Conservation (phyloP, 2,329 filamentous ascomycete genomes). For the Alternaria brassicae region DNA sequence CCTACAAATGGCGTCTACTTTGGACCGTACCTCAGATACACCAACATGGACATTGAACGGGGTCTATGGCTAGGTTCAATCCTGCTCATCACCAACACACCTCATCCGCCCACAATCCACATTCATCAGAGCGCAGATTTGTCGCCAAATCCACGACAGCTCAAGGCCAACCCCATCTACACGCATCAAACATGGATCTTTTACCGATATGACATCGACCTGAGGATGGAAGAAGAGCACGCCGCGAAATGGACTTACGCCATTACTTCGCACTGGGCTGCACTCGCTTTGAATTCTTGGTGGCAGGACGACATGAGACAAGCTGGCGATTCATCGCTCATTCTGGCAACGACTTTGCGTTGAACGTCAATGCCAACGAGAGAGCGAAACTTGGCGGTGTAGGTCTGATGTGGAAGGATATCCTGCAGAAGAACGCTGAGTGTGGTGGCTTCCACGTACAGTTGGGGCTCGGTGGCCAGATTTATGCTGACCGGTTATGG, state of each 20-base stretch:
- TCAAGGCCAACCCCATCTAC: constrained; percentile 81
- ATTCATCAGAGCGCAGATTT: constrained; percentile 89
- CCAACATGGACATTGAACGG: constrained; percentile 94
- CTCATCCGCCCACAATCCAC: constrained; percentile 94
- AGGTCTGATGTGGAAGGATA: constrained; percentile 98
- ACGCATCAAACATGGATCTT: constrained; percentile 95
- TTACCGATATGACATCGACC: constrained; percentile 89
- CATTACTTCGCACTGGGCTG: constrained; percentile 96
- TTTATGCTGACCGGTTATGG: constrained; percentile 95
- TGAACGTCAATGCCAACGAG: constrained; percentile 86
- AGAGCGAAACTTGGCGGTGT: constrained; percentile 84
- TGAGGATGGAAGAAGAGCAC: constrained; percentile 82
- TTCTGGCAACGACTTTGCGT: constrained; percentile 93
- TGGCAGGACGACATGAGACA: constrained; percentile 87
- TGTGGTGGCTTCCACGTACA: constrained; percentile 96
- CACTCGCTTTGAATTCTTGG: constrained; percentile 96
- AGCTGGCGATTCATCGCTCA: constrained; percentile 97
- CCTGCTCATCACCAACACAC: constrained; percentile 86
- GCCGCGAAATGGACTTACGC: constrained; percentile 95
- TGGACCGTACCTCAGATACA: constrained; percentile 92
- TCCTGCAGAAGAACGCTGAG: constrained; percentile 95
- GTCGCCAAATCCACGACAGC: constrained; percentile 88
- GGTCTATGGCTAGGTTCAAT: constrained; percentile 94
- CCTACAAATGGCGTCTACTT: constrained; percentile 98
- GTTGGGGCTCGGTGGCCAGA: constrained; percentile 89